A percentile compares a stretch with the other conserved stretches of the same genome.
phyloP scores from a whole-genome alignment of 768 basidiomycete species.

The Podaxis sp. region DNA sequence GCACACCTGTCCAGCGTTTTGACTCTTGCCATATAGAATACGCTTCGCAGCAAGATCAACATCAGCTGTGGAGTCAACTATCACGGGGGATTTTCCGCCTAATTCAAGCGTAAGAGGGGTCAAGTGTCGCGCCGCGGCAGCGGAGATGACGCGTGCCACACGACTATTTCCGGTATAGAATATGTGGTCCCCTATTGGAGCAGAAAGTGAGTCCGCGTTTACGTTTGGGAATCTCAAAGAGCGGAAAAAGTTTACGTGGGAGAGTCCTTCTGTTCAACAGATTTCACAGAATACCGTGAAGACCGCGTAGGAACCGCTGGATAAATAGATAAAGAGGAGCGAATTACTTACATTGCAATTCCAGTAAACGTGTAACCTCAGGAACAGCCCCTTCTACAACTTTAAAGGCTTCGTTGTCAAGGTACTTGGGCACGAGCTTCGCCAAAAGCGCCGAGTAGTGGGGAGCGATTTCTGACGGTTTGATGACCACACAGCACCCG shows the following conservation, averaged over 20 bases:
- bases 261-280: neutral
- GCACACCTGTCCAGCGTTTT: conserved; percentile 63
- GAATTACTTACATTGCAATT: conserved; percentile 39
- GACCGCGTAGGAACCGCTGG: conserved; percentile 17
- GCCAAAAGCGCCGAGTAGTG: conserved; percentile 49
- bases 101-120: conserved; percentile 59
- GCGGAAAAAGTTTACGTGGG: neutral
- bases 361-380: conserved; percentile 54
- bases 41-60: conserved; percentile 56
- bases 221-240: neutral
- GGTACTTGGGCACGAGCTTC: conserved; percentile 51
- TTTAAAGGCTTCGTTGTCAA: conserved; percentile 47
- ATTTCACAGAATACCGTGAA: neutral
- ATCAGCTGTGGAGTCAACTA: conserved; percentile 32
- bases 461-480: conserved; percentile 64
- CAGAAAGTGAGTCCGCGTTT: neutral
- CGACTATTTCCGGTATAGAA: conserved; percentile 48
- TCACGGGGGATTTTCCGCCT: conserved; percentile 51
- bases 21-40: conserved; percentile 64
- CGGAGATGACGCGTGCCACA: conserved; percentile 48
- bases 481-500: conserved; percentile 67
- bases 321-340: conserved; percentile 18
- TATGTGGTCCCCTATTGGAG: conserved; percentile 34
- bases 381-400: conserved; percentile 60
- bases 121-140: conserved; percentile 53